phyloP scores from a whole-genome alignment of 2,329 filamentous ascomycete species.

The Xylogone sp. region DNA sequence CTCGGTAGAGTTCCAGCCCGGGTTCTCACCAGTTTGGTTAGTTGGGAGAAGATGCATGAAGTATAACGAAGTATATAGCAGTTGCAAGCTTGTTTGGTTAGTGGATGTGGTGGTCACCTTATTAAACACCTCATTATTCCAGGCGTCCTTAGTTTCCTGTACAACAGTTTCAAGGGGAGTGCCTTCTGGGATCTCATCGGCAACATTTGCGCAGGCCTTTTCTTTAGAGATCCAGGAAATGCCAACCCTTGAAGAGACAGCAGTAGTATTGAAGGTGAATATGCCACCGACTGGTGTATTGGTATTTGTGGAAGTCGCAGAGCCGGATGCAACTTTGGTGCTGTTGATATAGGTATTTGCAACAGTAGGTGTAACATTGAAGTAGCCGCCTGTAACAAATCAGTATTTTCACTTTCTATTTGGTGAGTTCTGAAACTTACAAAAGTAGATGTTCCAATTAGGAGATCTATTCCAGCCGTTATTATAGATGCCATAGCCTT shows the following conservation, averaged over 20 bases:
- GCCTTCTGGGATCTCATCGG: slow-evolving; percentile 39
- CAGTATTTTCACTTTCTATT: neutral
- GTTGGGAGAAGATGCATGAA: slow-evolving; percentile 66
- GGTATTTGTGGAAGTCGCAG: slow-evolving; percentile 27
- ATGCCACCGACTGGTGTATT: slow-evolving; percentile 41
- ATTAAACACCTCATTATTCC: slow-evolving; percentile 43
- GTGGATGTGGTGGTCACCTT: slow-evolving; percentile 46
- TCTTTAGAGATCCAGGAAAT: slow-evolving; percentile 45
- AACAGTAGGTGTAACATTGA: slow-evolving; percentile 14
- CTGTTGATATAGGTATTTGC: slow-evolving; percentile 23
- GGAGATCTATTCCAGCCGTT: slow-evolving; percentile 65
- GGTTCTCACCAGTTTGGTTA: slow-evolving; percentile 69
- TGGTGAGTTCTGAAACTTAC: slow-evolving; percentile 24
- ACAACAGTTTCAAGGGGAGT: slow-evolving; percentile 36
- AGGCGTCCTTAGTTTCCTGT: slow-evolving; percentile 39
- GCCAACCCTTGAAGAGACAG: slow-evolving; percentile 45
- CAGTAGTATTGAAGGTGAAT: slow-evolving; percentile 40
- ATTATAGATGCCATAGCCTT: slow-evolving; percentile 58
- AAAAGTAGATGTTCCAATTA: slow-evolving; percentile 61
- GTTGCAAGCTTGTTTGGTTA: slow-evolving; percentile 49
- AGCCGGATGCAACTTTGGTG: slow-evolving; percentile 23
- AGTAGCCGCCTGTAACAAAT: slow-evolving; percentile 18
- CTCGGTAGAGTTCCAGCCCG: slow-evolving; percentile 58
- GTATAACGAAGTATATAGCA: slow-evolving; percentile 67
- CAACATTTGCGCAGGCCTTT: slow-evolving; percentile 45